Evolutionary conservation across 441 rosid genomes (phyloP).

Genomic region (Macaranga tanarius): DNA sequence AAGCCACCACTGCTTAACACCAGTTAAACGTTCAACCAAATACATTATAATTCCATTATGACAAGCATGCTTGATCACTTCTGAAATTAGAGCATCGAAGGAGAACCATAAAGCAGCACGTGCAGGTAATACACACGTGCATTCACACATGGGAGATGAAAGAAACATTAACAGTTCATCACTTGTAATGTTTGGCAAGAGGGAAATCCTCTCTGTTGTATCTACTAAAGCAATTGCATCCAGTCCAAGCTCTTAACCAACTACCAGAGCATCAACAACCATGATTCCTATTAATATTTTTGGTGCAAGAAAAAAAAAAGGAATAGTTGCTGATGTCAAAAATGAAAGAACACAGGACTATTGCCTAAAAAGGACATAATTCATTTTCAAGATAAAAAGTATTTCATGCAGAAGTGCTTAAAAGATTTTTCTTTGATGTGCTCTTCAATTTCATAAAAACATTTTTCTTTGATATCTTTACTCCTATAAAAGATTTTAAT

Average conservation of each 20-base stretch:
- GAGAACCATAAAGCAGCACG: background rate
- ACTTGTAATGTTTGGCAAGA: background rate
- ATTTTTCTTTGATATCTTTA: background rate
- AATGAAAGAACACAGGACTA: background rate
- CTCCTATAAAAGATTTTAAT: no score
- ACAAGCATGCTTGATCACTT: background rate
- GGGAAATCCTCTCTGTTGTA: background rate
- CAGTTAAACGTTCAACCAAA: background rate
- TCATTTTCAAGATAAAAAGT: background rate
- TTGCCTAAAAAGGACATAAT: background rate
- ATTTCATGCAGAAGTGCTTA: background rate
- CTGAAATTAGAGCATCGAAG: background rate
- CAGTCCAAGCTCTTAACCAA: background rate
- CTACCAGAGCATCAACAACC: background rate
- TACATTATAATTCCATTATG: background rate
- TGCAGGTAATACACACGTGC: background rate
- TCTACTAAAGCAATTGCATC: background rate
- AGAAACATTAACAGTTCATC: background rate
- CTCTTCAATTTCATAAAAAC: background rate
- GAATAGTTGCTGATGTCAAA: background rate
- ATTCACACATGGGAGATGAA: background rate
- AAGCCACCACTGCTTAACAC: slow-evolving; percentile 2
- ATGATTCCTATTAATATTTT: background rate
- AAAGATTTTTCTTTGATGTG: no score
- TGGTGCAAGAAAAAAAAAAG: no score